Base-by-base conservation (phyloP, 768 basidiomycete species). In the Agrocybe pediades region DNA sequence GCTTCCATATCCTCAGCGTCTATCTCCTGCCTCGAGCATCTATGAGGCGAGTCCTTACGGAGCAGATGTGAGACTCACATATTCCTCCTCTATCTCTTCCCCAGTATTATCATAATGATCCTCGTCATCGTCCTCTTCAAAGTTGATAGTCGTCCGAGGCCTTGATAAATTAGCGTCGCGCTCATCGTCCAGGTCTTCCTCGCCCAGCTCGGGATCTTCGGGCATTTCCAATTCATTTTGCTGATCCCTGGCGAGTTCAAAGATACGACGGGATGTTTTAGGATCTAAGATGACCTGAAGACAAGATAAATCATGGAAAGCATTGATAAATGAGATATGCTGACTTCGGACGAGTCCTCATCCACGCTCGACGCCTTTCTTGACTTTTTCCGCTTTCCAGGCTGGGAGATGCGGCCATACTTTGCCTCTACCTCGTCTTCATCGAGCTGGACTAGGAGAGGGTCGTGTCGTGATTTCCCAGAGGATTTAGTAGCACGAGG, bases 241-340 rank as follows among this genome's bases (percentile, higher is more conserved):
- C 70, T 99, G 96, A 61, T 91, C 88, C 65, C 83, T 81, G 15
- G 96, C 96, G 51, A 99, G 83, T 68, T 95, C 90, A 60, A 99
- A 88, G 45, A 99, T 97, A 61, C 85, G 87, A 54, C 80, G 78
- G 0, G 94, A 96, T 6, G 87, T 88, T 71, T 88, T 92, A 2
- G 87, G 80, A 65, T 94, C 91, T 56, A 95, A 68, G 17, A 85
- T 83, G 41, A 74, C 77, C 92, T 95, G 56, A 41, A 49, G 36
- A 57, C 33, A 55, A 7, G 49, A 27, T 53, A 47, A 44, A 62
- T n/a, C 41, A 58, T 46, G 33, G 29, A 39, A 40, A 41, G 33
- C 23, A 39, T 39, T n/a, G 36, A 15, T 27, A 53, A 53, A 42
- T 54, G 44, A 42, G 45, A 60, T 51, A 54, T 41, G 66, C 53